Evolutionary conservation across 2,329 filamentous ascomycete genomes (phyloP), one percentile per base, ranked within the genome.

Genomic region (Talaromyces sp.): DNA sequence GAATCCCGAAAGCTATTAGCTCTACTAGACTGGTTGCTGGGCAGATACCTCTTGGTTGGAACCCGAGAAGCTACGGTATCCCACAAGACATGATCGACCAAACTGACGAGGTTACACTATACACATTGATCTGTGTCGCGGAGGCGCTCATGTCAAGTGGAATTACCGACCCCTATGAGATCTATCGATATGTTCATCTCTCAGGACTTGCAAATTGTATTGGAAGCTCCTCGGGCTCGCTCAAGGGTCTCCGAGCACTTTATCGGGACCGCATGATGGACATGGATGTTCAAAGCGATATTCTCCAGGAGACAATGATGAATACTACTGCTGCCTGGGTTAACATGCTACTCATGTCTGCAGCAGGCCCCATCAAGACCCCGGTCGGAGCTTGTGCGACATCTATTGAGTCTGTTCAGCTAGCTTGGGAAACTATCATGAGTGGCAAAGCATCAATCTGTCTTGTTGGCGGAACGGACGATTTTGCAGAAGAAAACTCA

Each of bases 291-390:
- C 94, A 99, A 78, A 99, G 97, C 78, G 94, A 99, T 71, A 96
- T 99, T 71, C 84, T 99, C 9, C 94, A 97, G 73, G 94, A 99
- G 78, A 97, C 94, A 13, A 99, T 99, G 81, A 54, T 54, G 84
- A 99, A 99, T 82, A 99, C 94, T 57, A 97, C 97, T 92, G 88
- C 90, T 66, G 94, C 94, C 15, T 99, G 94, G 94, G 91, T 99
- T 58, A 99, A 99, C 81, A 99, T 99, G 94, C 80, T 99, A 77
- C 81, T 99, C 63, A 81, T 99, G 63, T 97, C 94, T 3, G 97
- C 94, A 3, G 97, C 94, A 56, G 94, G 94, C 65, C 91, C 94
- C 36, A 97, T 99, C 82, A 96, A 97, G 82, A 97, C 94, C 0
- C 94, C 94, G 2, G 93, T 97, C 53, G 94, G 93, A 79, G 94